Evolutionary conservation across 257 asterid genomes (phyloP).

Genomic region (Thymus quinquecostatus): DNA sequence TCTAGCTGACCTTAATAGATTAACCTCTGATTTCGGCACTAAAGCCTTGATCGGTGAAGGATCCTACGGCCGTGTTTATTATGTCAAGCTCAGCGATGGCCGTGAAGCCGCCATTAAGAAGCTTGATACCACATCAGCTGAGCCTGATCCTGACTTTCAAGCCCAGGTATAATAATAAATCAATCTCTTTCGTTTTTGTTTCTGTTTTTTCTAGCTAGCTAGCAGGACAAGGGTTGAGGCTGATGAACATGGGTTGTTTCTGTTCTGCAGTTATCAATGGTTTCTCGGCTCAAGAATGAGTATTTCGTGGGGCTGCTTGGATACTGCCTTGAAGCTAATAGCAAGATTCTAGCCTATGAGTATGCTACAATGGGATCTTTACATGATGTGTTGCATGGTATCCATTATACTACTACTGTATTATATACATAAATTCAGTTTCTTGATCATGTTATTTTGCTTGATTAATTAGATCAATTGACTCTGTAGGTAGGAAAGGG

Average conservation of each 20-base stretch:
- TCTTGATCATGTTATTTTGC: too few relatives aligned
- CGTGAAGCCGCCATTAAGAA: slow-evolving; percentile 70
- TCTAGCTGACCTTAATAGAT: slow-evolving; percentile 58
- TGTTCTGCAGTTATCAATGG: slow-evolving; percentile 62
- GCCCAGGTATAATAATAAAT: slow-evolving; percentile 55
- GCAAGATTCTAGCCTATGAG: slow-evolving; percentile 72
- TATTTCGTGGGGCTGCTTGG: slow-evolving; percentile 80
- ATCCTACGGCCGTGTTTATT: slow-evolving; percentile 77
- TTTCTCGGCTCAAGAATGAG: slow-evolving; percentile 82
- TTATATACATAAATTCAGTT: neutral
- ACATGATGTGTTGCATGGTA: slow-evolving; percentile 92
- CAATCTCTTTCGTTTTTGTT: neutral
- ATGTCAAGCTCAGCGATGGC: slow-evolving; percentile 56
- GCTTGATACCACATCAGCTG: slow-evolving; percentile 78
- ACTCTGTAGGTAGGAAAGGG: slow-evolving; percentile 72
- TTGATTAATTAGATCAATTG: too few relatives aligned
- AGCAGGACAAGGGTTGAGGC: neutral
- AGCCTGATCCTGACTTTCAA: slow-evolving; percentile 76
- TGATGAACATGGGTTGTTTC: neutral
- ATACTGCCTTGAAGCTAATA: slow-evolving; percentile 74
- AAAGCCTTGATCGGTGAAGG: slow-evolving; percentile 82
- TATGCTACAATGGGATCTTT: slow-evolving; percentile 82
- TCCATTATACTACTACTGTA: neutral
- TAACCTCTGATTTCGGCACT: slow-evolving; percentile 66
- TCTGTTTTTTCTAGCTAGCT: too few relatives aligned